phyloP scores from a whole-genome alignment of 331 rosid genomes.

The Spiraea crenata region DNA sequence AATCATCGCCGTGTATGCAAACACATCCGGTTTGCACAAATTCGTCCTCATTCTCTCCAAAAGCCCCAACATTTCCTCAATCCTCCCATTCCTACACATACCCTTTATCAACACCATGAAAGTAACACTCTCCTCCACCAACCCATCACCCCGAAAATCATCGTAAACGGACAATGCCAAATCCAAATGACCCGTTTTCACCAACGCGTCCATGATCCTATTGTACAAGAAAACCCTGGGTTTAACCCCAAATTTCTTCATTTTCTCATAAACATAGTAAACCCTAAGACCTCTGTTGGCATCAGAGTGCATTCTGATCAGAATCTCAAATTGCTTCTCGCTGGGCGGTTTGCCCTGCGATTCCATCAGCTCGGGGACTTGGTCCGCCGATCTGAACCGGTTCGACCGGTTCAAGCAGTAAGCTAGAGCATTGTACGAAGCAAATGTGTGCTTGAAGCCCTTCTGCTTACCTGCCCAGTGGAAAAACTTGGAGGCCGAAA shows the following conservation, averaged over 20 bases:
- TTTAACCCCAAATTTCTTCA: constrained; percentile 69
- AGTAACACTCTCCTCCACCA: constrained; percentile 77
- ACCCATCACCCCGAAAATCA: constrained; percentile 57
- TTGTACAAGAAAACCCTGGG: constrained; percentile 76
- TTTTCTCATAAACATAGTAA: constrained; percentile 65
- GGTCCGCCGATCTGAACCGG: constrained; percentile 59
- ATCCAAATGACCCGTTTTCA: constrained; percentile 52
- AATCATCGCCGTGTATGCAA: constrained; percentile 73
- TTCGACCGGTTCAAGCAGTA: constrained; percentile 63
- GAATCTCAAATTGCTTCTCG: constrained; percentile 87
- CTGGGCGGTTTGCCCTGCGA: constrained; percentile 78
- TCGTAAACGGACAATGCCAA: constrained; percentile 61
- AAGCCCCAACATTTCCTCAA: constrained; percentile 62
- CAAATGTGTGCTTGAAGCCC: constrained; percentile 63
- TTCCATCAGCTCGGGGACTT: constrained; percentile 72
- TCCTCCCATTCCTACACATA: constrained; percentile 58
- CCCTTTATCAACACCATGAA: constrained; percentile 80
- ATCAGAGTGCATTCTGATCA: constrained; percentile 75
- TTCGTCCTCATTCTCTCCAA: constrained; percentile 61
- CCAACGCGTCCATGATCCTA: constrained; percentile 73
- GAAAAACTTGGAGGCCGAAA: constrained; percentile 63
- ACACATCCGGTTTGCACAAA: constrained; percentile 75
- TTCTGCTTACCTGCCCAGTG: constrained; percentile 74
- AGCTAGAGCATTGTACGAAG: constrained; percentile 70
- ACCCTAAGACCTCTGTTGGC: constrained; percentile 78